Evolutionary conservation across 2,329 filamentous ascomycete genomes (phyloP).

Genomic region (Geosmithia morbida): DNA sequence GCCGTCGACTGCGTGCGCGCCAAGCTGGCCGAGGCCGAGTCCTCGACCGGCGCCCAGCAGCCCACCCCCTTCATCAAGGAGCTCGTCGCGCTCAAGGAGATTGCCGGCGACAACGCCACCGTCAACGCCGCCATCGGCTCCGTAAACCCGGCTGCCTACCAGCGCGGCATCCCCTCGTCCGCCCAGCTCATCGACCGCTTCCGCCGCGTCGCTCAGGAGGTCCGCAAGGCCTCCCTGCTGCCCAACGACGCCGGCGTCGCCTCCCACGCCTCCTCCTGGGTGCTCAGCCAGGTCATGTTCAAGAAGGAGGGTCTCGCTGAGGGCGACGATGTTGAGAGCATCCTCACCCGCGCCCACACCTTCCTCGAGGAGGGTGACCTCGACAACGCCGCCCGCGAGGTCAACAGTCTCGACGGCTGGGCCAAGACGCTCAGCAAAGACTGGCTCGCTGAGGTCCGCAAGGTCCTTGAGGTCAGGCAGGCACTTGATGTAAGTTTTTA

Average conservation of each 20-base stretch:
- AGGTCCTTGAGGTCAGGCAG: conserved; percentile 89
- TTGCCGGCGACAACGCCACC: conserved; percentile 69
- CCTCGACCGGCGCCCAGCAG: conserved; percentile 15
- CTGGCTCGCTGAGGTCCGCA: conserved; percentile 82
- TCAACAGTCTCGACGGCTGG: conserved; percentile 89
- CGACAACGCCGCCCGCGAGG: conserved; percentile 82
- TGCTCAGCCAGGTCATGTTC: conserved; percentile 90
- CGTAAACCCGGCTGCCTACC: conserved; percentile 87
- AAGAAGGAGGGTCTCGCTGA: conserved; percentile 77
- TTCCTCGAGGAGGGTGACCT: conserved; percentile 86
- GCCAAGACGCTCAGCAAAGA: conserved; percentile 89
- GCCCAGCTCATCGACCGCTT: conserved; percentile 90
- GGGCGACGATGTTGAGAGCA: conserved; percentile 85
- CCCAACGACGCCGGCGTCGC: conserved; percentile 91
- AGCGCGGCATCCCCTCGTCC: conserved; percentile 72
- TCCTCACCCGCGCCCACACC: conserved; percentile 78
- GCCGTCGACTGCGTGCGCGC: conserved; percentile 86
- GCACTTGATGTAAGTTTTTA: conserved; percentile 69
- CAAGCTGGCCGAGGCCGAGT: conserved; percentile 53
- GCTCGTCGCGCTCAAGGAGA: conserved; percentile 87
- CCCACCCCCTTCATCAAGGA: conserved; percentile 83
- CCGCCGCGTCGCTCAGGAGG: conserved; percentile 80
- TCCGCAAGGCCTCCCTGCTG: conserved; percentile 83
- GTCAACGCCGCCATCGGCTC: conserved; percentile 92
- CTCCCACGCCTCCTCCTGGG: conserved; percentile 78